A percentile compares a stretch with the other conserved stretches of the same genome.
Evolutionary conservation across 192 early-diverging fungal species (phyloP).

Genomic region (Coemansia sp.): DNA sequence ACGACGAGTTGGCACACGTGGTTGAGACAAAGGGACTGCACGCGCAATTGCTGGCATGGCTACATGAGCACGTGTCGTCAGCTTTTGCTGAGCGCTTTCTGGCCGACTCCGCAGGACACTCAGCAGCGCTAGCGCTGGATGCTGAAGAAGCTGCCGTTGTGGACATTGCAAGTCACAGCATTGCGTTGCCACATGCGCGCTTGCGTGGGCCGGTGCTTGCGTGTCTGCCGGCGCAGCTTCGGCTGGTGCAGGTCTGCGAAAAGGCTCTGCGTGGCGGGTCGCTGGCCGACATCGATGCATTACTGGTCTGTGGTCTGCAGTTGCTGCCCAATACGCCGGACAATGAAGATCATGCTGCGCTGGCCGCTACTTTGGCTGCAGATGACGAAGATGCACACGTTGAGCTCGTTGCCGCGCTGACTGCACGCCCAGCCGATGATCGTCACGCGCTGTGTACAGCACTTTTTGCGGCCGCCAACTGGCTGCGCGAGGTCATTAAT

Average conservation of each 20-base stretch:
- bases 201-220: slow-evolving; percentile 51
- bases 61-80: slow-evolving; percentile 63
- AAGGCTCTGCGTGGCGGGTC: slow-evolving; percentile 57
- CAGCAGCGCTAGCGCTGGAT: slow-evolving; percentile 33
- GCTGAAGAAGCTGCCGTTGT: slow-evolving; percentile 32
- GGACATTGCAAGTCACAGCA: slow-evolving; percentile 44
- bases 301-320: slow-evolving; percentile 66
- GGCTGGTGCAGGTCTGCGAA: slow-evolving; percentile 70
- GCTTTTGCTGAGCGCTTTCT: slow-evolving; percentile 64
- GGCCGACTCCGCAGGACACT: slow-evolving; percentile 20
- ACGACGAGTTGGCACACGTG: slow-evolving; percentile 71
- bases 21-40: slow-evolving; percentile 59
- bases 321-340: slow-evolving; percentile 12
- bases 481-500: slow-evolving; percentile 70
- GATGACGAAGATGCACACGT: slow-evolving; percentile 40
- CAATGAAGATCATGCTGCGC: too few species aligned
- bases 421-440: slow-evolving; percentile 22
- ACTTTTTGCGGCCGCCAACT: slow-evolving; percentile 42
- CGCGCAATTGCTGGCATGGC: slow-evolving; percentile 61
- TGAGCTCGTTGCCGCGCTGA: slow-evolving; percentile 17
- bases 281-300: slow-evolving; percentile 65
- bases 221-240: slow-evolving; percentile 65
- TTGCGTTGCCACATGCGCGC: neutral
- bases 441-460: slow-evolving; percentile 39
- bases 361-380: slow-evolving; percentile 23